Base-by-base conservation (phyloP, 2,329 filamentous ascomycete species). In the Ilyonectria mors-panacis region DNA sequence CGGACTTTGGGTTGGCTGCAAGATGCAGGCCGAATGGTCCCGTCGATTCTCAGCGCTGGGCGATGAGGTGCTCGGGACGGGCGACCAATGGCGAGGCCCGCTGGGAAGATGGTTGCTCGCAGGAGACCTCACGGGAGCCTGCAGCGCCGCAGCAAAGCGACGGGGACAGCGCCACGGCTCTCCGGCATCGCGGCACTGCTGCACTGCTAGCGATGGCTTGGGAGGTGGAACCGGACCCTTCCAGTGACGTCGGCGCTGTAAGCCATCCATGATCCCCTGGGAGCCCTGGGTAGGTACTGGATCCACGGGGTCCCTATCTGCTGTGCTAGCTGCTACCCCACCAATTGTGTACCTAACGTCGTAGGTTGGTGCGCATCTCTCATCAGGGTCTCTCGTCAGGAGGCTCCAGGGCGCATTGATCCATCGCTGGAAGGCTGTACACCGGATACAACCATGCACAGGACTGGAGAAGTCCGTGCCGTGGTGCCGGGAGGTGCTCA, bases 51-150 rank as follows among this genome's bases (percentile, higher is more conserved):
- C 37, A 42, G 47, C 15, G 30, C 19, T 17, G 53, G 35, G 54
- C 28, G 55, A 63, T 66, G 64, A 66, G 64, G 64, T 66, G 64
- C 64, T 63, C 15, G 37, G 39, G n/a, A 58, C 26, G 4, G 6
- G 47, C 44, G 26, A 26, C 64, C 64, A 66, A 63, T 66, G 48
- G 30, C 28, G 48, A 39, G 37, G 57, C 9, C 4, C n/a, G 17
- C 7, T 44, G 19, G 39, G 21, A 47, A 19, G 30, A 13, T 3
- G 39, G 9, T 47, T 47, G 47, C 47, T n/a, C 47, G 6, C 28
- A 17, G 39, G 39, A 19, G 39, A 42, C 37, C 26, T n/a, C 47
- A 4, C 28, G 13, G 39, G 39, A 42, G 15, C 17, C 37, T 19
- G n/a, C 39, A 42, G 15, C 39, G 39, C 39, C 39, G n/a, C 39